phyloP scores from a whole-genome alignment of 352 stramenopile genomes.

The Globisporangium middletonii region DNA sequence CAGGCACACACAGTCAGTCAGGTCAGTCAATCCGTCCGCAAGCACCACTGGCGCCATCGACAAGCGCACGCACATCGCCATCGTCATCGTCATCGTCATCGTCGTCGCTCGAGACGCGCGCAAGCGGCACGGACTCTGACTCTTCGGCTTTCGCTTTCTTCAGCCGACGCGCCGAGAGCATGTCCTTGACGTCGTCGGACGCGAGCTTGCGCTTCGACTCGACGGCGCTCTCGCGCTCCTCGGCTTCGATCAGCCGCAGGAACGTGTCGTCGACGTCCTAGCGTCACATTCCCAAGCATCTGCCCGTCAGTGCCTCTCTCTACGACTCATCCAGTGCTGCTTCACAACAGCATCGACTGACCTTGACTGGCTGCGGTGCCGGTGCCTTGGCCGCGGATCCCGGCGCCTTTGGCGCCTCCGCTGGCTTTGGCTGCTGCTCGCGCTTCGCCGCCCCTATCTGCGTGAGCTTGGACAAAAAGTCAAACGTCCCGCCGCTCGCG shows the following conservation, averaged over 20 bases:
- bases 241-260: conserved; percentile 63
- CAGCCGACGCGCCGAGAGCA: conserved; percentile 43
- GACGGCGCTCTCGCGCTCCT: conserved; percentile 58
- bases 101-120: conserved; percentile 12
- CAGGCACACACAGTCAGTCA: neutral
- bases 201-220: conserved; percentile 53
- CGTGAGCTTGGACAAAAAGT: conserved; percentile 83
- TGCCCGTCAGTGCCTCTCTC: too few species aligned
- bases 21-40: neutral
- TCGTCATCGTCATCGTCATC: conserved; percentile 33
- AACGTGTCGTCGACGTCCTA: conserved; percentile 78
- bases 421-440: conserved; percentile 9
- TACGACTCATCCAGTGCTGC: neutral
- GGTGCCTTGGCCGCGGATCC: neutral
- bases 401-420: conserved; percentile 3
- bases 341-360: neutral
- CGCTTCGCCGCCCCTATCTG: conserved; percentile 23
- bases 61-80: conserved; percentile 12
- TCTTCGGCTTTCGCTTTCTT: conserved; percentile 18
- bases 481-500: conserved; percentile 72
- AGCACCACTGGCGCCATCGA: neutral
- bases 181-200: conserved; percentile 45
- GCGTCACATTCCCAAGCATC: neutral
- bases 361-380: neutral
- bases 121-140: neutral